These are phyloP conservation scores for Penicillium sp. DNA, from an alignment of 2,329 filamentous ascomycete species.

Conservation along the genomic window DNA sequence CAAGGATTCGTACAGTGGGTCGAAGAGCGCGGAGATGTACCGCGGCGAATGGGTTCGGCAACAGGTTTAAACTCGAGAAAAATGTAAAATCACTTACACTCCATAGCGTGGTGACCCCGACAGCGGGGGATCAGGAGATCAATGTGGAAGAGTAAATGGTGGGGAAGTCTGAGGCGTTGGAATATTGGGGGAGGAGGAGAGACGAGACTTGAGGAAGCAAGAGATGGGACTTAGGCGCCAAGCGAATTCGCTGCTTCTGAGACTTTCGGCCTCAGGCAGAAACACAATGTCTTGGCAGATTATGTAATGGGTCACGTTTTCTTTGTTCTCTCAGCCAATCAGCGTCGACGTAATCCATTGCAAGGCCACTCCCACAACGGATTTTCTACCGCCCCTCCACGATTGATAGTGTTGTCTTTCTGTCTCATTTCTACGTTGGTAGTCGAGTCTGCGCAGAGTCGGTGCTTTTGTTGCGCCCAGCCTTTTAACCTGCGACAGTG, in stretches of 20 bases:
- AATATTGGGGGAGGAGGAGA: slow-evolving; percentile 32
- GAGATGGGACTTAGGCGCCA: slow-evolving; percentile 36
- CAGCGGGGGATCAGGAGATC: slow-evolving; percentile 33
- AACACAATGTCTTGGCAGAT: slow-evolving; percentile 5
- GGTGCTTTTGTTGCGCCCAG: slow-evolving; percentile 21
- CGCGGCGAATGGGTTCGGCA: slow-evolving; percentile 35
- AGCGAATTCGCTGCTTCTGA: slow-evolving; percentile 12
- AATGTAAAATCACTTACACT: slow-evolving; percentile 56
- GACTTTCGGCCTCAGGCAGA: slow-evolving; percentile 26
- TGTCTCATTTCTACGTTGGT: slow-evolving; percentile 8
- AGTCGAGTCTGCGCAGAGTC: slow-evolving; percentile 24
- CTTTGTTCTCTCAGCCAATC: neutral
- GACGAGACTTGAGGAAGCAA: slow-evolving; percentile 39
- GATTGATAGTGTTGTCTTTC: slow-evolving; percentile 19
- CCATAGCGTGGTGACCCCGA: slow-evolving; percentile 59
- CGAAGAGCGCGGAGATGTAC: slow-evolving; percentile 43
- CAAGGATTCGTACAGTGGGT: slow-evolving; percentile 39
- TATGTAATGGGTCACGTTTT: neutral
- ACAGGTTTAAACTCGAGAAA: slow-evolving; percentile 29
- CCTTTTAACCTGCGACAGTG: slow-evolving; percentile 11
- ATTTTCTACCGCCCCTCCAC: slow-evolving; percentile 19
- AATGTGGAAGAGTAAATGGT: slow-evolving; percentile 37
- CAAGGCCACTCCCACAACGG: neutral
- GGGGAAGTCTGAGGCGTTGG: slow-evolving; percentile 19
- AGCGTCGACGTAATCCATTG: neutral